Base-by-base conservation (phyloP, 129 eudicot species). In the Ambrosia trifida region DNA sequence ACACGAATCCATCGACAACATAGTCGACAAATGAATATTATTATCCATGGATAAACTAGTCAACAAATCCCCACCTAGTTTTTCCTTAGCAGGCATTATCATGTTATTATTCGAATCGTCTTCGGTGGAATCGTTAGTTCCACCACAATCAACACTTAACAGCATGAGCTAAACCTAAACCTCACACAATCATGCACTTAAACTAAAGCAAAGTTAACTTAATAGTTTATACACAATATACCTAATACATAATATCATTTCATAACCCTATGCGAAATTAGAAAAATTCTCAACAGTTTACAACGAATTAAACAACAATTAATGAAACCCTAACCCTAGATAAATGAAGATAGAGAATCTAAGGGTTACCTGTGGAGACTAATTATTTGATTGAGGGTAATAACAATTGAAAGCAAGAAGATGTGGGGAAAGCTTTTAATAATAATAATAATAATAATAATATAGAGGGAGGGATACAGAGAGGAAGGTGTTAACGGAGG, bases 1-100 rank as follows among this genome's bases (percentile, higher is more conserved):
- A 59, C 88, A 73, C 44, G 88, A 85, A 81, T 88, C 91, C 91
- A 88, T 88, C 57, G 95, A 85, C 32, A 88, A 65, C 13, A 85
- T 64, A 10, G 95, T 88, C 32, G 86, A 84, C 16, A 83, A 49
- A 79, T 78, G 95, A 73, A 24, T 24, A 24, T 78, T 74, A 20
- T 72, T 88, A 19, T 88, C 90, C 85, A 88, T 88, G 56, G 85
- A 85, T 71, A 88, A 83, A 66, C 77, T 78, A 32, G 94, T 87
- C 46, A 84, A 69, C 36, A 85, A 67, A 75, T 77, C 80, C n/a
- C 80, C 86, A 20, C 83, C 84, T 70, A 81, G 70, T 65, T 83
- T 82, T 66, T 85, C 86, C 60, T 82, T 85, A n/a, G 82, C 79
- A 33, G 89, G 89, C 91, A 86, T 83, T 71, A 64, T 85, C 45